Conservation (phyloP, 768 basidiomycete genomes). For the Agrocybe chaxingu region DNA sequence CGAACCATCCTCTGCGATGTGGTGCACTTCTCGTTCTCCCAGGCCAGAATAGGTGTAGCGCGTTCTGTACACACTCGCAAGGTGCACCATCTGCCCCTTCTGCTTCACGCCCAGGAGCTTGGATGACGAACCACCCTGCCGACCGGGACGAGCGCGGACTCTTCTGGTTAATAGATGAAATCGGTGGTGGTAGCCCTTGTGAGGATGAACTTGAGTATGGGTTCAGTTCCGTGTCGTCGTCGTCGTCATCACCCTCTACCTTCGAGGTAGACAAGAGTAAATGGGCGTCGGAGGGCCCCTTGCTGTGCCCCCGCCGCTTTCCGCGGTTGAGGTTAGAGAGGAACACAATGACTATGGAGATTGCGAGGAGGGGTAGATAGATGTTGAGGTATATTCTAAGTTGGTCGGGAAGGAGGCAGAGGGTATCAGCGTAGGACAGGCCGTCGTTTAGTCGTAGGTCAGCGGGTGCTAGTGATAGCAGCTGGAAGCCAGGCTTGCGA, state of each 20-base stretch:
- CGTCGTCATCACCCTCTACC: constrained; percentile 1
- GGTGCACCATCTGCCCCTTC: not conserved
- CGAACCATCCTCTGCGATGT: constrained; percentile 21
- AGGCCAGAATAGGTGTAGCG: constrained; percentile 1
- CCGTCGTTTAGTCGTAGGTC: constrained; percentile 11
- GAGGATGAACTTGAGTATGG: constrained; percentile 5
- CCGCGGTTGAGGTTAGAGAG: constrained; percentile 6
- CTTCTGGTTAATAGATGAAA: not conserved
- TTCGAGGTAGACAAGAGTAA: constrained; percentile 1
- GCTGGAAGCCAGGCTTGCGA: constrained; percentile 80
- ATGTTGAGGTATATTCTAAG: constrained; percentile 66
- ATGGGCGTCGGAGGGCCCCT: constrained; percentile 2
- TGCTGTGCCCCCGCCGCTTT: constrained; percentile 1
- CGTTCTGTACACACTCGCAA: constrained; percentile 4
- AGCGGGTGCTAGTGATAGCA: constrained; percentile 66
- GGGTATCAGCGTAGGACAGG: constrained; percentile 47
- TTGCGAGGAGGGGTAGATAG: constrained; percentile 66
- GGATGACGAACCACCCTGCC: constrained; percentile 15
- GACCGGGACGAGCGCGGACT: constrained; percentile 1
- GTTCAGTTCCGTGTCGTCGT: constrained; percentile 6
- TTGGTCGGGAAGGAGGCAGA: constrained; percentile 85
- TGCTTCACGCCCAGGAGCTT: constrained; percentile 8
- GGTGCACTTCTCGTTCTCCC: constrained; percentile 2
- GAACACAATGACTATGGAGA: constrained; percentile 52
- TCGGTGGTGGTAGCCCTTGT: constrained; percentile 3